Evolutionary conservation across 1,284 basidiomycete genomes (phyloP).

Genomic region (Cerioporus squamosus): DNA sequence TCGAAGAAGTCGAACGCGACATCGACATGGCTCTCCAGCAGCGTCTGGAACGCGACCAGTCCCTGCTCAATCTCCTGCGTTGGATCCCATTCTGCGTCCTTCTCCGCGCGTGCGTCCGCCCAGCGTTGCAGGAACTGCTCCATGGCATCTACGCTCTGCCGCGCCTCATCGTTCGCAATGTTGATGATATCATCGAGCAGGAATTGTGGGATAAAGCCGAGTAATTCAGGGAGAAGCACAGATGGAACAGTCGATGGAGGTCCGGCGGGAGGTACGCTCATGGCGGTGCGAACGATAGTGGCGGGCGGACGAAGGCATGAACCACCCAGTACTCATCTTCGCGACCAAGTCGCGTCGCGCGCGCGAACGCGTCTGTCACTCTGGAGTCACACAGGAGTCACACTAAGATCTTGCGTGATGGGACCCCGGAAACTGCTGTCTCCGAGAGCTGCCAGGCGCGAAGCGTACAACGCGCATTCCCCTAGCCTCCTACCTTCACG

Average conservation of each 20-base stretch:
- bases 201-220: conserved; percentile 70
- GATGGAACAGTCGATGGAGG: conserved; percentile 42
- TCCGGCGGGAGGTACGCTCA: conserved; percentile 23
- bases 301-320: background rate
- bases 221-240: conserved; percentile 63
- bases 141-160: conserved; percentile 73
- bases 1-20: conserved; percentile 83
- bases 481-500: too few relatives aligned
- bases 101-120: conserved; percentile 58
- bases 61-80: conserved; percentile 75
- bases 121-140: conserved; percentile 74
- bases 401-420: background rate
- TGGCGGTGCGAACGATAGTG: conserved; percentile 3
- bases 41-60: conserved; percentile 75
- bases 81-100: conserved; percentile 54
- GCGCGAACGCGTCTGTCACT: conserved; percentile 9
- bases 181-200: conserved; percentile 73
- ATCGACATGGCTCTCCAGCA: conserved; percentile 78
- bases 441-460: background rate
- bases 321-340: background rate
- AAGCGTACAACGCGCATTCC: too few relatives aligned
- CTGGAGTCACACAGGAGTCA: background rate
- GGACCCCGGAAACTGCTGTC: background rate
- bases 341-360: conserved; percentile 1
- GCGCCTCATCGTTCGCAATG: conserved; percentile 68